Percentiles rank a stretch among this genome's conserved stretches.
Evolutionary conservation across 805 yeast species (phyloP).

Genomic region (Cyberlindnera amylophila): DNA sequence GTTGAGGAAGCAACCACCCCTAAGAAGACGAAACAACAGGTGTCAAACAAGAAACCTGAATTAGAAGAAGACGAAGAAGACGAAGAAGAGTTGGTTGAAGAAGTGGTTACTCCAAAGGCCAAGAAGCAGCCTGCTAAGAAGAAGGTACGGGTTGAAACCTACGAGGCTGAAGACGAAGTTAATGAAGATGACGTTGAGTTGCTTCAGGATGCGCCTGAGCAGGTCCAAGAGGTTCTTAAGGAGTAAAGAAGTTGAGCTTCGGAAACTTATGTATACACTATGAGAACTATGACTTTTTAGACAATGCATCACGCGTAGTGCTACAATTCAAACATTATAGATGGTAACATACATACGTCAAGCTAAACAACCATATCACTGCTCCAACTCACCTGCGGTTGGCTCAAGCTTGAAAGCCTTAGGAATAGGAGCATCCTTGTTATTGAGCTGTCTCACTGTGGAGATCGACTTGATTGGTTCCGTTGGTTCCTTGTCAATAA

Average conservation of each 20-base stretch:
- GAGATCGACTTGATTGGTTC: slow-evolving; percentile 65
- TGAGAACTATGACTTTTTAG: no score
- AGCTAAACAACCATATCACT: slow-evolving; percentile 1
- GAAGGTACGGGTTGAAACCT: slow-evolving; percentile 1
- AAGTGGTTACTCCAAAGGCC: no score
- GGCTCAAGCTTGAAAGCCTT: slow-evolving; percentile 58
- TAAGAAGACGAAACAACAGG: no score
- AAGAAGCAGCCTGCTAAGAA: no score
- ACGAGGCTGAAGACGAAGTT: background rate
- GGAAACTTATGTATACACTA: background rate
- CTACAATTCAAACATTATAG: no score
- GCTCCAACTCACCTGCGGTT: slow-evolving; percentile 14
- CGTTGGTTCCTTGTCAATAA: slow-evolving; percentile 58
- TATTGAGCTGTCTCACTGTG: slow-evolving; percentile 77
- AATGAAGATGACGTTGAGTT: background rate
- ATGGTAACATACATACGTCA: no score
- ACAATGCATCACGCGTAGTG: no score
- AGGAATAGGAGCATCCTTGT: slow-evolving; percentile 71
- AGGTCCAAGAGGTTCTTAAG: background rate
- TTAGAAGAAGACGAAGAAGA: no score
- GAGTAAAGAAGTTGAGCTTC: no score
- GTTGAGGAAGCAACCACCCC: background rate
- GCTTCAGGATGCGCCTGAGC: background rate
- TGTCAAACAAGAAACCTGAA: no score
- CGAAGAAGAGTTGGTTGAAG: no score